Conservation (phyloP, 2,329 filamentous ascomycete species). For the Aspergillus luchuensis region DNA sequence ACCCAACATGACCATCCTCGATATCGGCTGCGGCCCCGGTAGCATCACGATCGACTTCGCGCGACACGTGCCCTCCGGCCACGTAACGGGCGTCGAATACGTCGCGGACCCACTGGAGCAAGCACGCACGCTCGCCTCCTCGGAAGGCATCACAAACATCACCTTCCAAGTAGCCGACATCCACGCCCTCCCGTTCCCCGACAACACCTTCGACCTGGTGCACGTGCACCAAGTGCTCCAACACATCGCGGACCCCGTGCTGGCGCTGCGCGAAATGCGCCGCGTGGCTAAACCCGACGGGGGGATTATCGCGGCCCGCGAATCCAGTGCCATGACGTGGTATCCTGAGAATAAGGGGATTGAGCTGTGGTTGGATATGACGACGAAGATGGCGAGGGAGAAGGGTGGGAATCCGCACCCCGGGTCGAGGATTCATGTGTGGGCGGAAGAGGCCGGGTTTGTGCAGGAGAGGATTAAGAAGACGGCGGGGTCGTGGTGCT, state of each 20-base stretch:
- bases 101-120: constrained; percentile 33
- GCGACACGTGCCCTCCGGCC: constrained; percentile 37
- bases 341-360: constrained; percentile 36
- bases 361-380: constrained; percentile 27
- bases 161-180: constrained; percentile 45
- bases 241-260: constrained; percentile 56
- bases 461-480: constrained; percentile 23
- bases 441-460: constrained; percentile 42
- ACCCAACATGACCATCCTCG: constrained; percentile 42
- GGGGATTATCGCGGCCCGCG: constrained; percentile 55
- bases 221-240: constrained; percentile 62
- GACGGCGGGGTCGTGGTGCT: constrained; percentile 41
- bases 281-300: constrained; percentile 56
- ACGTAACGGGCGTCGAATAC: constrained; percentile 43
- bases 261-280: constrained; percentile 57
- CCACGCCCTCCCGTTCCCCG: constrained; percentile 41
- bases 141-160: constrained; percentile 36
- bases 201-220: constrained; percentile 60
- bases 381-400: constrained; percentile 21
- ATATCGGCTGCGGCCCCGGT: constrained; percentile 50
- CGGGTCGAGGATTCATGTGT: constrained; percentile 35
- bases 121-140: constrained; percentile 36
- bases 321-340: constrained; percentile 39
- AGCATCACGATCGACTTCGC: constrained; percentile 48
- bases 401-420: constrained; percentile 35